Evolutionary conservation across 2,329 filamentous ascomycete genomes (phyloP).

Genomic region (Paraconiothyrium brasiliense): DNA sequence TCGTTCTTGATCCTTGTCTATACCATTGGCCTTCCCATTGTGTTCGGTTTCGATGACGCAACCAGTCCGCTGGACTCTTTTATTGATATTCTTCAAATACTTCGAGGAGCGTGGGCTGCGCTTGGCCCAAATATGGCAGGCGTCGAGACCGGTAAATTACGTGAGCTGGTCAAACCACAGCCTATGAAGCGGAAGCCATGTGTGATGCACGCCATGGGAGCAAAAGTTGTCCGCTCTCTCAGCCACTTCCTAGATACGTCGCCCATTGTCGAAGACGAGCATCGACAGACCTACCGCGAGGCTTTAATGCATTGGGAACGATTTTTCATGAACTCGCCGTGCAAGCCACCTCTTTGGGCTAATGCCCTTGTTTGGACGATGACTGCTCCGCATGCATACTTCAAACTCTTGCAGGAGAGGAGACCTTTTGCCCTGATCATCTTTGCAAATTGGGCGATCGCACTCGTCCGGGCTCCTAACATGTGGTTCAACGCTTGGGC

Average conservation of each 20-base stretch:
- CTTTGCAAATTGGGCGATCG: slow-evolving; percentile 34
- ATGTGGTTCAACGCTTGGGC: slow-evolving; percentile 35
- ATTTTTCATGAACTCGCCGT: slow-evolving; percentile 26
- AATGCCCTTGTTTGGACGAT: slow-evolving; percentile 32
- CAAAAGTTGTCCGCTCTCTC: slow-evolving; percentile 24
- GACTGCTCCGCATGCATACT: slow-evolving; percentile 23
- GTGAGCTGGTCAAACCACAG: slow-evolving; percentile 17
- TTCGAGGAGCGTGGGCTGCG: slow-evolving; percentile 22
- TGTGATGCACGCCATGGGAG: slow-evolving; percentile 22
- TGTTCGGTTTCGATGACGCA: slow-evolving; percentile 20
- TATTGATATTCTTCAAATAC: slow-evolving; percentile 21
- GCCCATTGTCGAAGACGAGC: slow-evolving; percentile 16
- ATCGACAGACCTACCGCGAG: slow-evolving; percentile 24
- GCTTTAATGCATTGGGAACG: slow-evolving; percentile 24
- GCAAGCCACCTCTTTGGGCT: slow-evolving; percentile 27
- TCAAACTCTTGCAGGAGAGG: slow-evolving; percentile 24
- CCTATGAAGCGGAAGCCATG: slow-evolving; percentile 11
- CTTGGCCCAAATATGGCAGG: slow-evolving; percentile 16
- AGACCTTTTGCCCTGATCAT: slow-evolving; percentile 28
- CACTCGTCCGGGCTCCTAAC: slow-evolving; percentile 26
- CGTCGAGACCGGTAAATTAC: slow-evolving; percentile 22
- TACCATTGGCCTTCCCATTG: slow-evolving; percentile 21
- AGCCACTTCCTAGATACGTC: slow-evolving; percentile 26
- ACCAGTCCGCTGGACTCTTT: slow-evolving; percentile 18
- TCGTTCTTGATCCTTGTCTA: slow-evolving; percentile 26